phyloP scores from a whole-genome alignment of 805 yeast genomes.

The Starmerella bacillaris region DNA sequence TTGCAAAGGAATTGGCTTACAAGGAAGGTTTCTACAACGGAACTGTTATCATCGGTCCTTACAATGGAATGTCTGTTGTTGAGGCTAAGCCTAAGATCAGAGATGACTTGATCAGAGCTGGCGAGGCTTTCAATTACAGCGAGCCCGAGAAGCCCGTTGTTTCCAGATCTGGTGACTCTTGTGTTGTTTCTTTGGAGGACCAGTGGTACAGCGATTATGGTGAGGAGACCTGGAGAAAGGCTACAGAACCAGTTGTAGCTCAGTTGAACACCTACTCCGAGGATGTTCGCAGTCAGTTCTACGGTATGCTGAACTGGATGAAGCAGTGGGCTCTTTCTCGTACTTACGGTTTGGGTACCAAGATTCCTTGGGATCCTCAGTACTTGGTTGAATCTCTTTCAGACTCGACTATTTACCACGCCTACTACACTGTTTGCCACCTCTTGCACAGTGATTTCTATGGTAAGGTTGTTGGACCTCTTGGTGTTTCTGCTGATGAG shows the following conservation, averaged over 20 bases:
- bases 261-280: constrained; percentile 59
- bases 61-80: constrained; percentile 79
- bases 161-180: constrained; percentile 91
- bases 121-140: constrained; percentile 72
- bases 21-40: constrained; percentile 95
- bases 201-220: constrained; percentile 98
- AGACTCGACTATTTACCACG: constrained; percentile 90
- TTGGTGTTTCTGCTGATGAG: constrained; percentile 59
- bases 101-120: constrained; percentile 57
- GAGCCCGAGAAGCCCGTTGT: constrained; percentile 85
- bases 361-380: constrained; percentile 89
- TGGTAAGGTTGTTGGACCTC: constrained; percentile 58
- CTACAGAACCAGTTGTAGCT: constrained; percentile 61
- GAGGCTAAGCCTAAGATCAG: constrained; percentile 75
- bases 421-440: constrained; percentile 81
- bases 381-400: constrained; percentile 87
- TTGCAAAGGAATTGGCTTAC: constrained; percentile 87
- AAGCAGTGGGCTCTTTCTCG: constrained; percentile 97
- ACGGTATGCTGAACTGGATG: constrained; percentile 87
- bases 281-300: constrained; percentile 81
- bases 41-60: constrained; percentile 58
- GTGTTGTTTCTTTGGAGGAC: constrained; percentile 92
- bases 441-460: constrained; percentile 71
- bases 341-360: constrained; percentile 88
- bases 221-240: constrained; percentile 73